A percentile compares a stretch with the other conserved stretches of the same genome.
phyloP scores from a whole-genome alignment of 352 stramenopile genomes.

The Phytophthora citricola region DNA sequence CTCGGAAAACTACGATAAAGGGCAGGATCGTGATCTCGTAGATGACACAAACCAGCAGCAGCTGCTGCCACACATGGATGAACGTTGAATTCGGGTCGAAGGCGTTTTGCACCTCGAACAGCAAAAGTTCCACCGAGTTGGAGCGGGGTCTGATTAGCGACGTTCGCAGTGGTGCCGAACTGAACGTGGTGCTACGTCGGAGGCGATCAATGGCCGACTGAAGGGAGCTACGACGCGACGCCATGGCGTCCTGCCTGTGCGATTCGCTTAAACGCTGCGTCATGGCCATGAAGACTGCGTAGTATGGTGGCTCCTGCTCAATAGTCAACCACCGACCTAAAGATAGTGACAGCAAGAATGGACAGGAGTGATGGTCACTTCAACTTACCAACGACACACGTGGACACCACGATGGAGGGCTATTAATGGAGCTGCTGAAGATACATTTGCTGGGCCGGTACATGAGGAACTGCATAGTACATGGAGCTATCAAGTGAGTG shows the following conservation, averaged over 20 bases:
- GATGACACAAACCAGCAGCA: slow-evolving; percentile 56
- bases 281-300: background rate
- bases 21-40: slow-evolving; percentile 67
- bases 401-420: too few species aligned
- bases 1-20: slow-evolving; percentile 55
- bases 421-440: too few species aligned
- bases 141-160: slow-evolving; percentile 48
- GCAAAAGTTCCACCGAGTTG: slow-evolving; percentile 60
- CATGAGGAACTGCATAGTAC: too few species aligned
- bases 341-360: slow-evolving; percentile 15
- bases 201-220: slow-evolving; percentile 18
- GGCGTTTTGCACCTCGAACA: slow-evolving; percentile 56
- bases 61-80: slow-evolving; percentile 67
- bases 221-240: slow-evolving; percentile 25
- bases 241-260: background rate
- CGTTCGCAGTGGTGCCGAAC: slow-evolving; percentile 14
- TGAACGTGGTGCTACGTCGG: slow-evolving; percentile 21
- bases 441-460: too few species aligned
- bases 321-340: slow-evolving; percentile 1
- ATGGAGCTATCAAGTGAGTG: background rate
- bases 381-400: slow-evolving; percentile 8
- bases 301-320: background rate
- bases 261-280: slow-evolving; percentile 8
- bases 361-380: slow-evolving; percentile 33
- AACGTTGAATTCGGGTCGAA: slow-evolving; percentile 64